These are phyloP conservation scores for Tolypocladium ophioglossoides DNA, from an alignment of 2,329 filamentous ascomycete genomes.

Conservation along the genomic window DNA sequence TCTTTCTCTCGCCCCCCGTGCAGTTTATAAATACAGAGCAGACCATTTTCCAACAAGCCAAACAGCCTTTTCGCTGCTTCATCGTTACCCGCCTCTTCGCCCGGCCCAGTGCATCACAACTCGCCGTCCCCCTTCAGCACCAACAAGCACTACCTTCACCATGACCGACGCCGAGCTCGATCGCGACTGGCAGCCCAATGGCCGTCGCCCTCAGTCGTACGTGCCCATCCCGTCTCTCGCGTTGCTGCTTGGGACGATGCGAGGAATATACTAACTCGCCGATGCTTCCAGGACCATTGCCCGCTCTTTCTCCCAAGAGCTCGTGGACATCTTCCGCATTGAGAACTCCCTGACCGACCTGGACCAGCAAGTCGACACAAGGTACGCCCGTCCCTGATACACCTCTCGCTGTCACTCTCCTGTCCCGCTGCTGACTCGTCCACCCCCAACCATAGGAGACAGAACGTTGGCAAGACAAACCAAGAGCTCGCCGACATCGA, in stretches of 20 bases:
- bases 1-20: background rate
- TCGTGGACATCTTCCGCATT: slow-evolving; percentile 84
- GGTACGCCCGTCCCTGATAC: slow-evolving; percentile 44
- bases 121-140: background rate
- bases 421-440: background rate
- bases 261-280: background rate
- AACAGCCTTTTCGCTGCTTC: background rate
- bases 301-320: slow-evolving; percentile 72
- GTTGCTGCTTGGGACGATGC: background rate
- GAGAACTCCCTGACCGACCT: slow-evolving; percentile 67
- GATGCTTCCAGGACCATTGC: slow-evolving; percentile 70
- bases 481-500: slow-evolving; percentile 81
- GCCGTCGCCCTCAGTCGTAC: slow-evolving; percentile 73
- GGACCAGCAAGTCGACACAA: slow-evolving; percentile 65
- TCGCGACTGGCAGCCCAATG: slow-evolving; percentile 70
- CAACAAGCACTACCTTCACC: slow-evolving; percentile 11
- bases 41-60: background rate
- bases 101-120: background rate
- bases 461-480: slow-evolving; percentile 61
- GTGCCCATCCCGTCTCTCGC: slow-evolving; percentile 25
- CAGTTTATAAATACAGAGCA: background rate
- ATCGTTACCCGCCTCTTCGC: background rate
- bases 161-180: slow-evolving; percentile 60
- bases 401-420: slow-evolving; percentile 1
- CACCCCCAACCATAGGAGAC: slow-evolving; percentile 48